Base-by-base conservation (phyloP, 1,284 basidiomycete species). In the Albatrellus sp. region DNA sequence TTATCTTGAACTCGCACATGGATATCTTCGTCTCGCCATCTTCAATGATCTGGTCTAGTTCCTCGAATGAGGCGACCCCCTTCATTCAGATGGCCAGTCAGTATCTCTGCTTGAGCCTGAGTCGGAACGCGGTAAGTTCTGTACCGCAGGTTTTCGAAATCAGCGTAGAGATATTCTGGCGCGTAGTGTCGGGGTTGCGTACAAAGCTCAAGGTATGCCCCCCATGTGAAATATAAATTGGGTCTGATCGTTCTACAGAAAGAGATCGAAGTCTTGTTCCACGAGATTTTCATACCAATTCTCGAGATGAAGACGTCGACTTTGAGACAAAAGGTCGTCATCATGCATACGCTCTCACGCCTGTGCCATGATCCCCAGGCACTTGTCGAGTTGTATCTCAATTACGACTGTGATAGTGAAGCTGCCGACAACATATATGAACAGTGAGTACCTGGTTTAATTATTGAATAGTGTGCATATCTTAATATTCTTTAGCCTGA, bases 231-330 rank as follows among this genome's bases (percentile, higher is more conserved):
- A 24, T 24, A 7, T 24, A 24, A 7, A 7, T 7, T 24, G 7
- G 17, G 30, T 40, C 14, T 20, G 29, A 39, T 38, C 16, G 42
- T 37, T 39, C 38, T 54, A 32, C 57, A 92, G 90, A 98, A 98
- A 86, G 97, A 99, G 66, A 98, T 98, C 51, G 96, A 98, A 62
- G 93, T 99, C 33, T 71, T 99, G 30, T 65, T 99, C 45, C 96
- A 97, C 59, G 96, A 99, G 60, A 99, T 99, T 55, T 99, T 98
- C 68, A 80, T 99, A 48, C 96, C 96, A 1, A 97, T 99, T 43
- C 69, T 99, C 42, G 96, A 99, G 67, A 98, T 99, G 93, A 82
- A 86, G 56, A 97, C 88, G 16, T 90, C 94, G 9, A 96, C 93
- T 0, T 68, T 96, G 44, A 90, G 90, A 57, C 96, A 97, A 59